These are phyloP conservation scores for Plasmodium adleri DNA, from an alignment of 169 alveolate species.

Conservation along the genomic window DNA sequence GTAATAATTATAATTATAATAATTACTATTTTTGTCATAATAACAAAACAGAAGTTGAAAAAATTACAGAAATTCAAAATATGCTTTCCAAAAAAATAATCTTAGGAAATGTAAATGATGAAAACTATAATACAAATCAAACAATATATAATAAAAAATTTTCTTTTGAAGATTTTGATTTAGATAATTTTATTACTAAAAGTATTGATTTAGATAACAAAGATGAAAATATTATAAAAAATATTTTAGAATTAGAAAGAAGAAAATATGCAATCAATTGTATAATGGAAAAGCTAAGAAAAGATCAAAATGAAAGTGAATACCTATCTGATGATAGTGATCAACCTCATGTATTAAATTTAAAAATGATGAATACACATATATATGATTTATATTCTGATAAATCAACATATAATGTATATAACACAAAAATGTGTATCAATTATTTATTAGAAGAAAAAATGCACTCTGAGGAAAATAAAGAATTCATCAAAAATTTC, in stretches of 20 bases:
- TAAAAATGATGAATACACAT: constrained; percentile 13
- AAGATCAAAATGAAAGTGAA: constrained; percentile 16
- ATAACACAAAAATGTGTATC: constrained; percentile 65
- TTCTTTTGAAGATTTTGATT: constrained; percentile 20
- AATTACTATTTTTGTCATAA: not conserved
- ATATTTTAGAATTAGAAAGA: constrained; percentile 69
- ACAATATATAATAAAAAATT: constrained; percentile 19
- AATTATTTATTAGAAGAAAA: constrained; percentile 57
- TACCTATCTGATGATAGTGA: not conserved
- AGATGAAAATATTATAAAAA: constrained; percentile 37
- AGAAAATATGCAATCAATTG: constrained; percentile 66
- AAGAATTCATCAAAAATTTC: constrained; percentile 60
- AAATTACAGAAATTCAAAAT: constrained; percentile 58
- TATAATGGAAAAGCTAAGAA: constrained; percentile 55
- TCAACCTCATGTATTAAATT: not conserved
- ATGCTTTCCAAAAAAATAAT: constrained; percentile 50
- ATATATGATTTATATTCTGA: constrained; percentile 61
- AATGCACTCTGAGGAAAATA: constrained; percentile 57
- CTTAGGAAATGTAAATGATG: constrained; percentile 5
- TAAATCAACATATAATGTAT: constrained; percentile 39
- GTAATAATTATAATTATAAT: not conserved
- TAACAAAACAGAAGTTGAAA: constrained; percentile 36
- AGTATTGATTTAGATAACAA: constrained; percentile 46
- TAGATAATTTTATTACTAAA: constrained; percentile 27
- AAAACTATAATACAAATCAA: constrained; percentile 18